Conservation (phyloP, 2,329 filamentous ascomycete species). For the Colletotrichum limetticola region DNA sequence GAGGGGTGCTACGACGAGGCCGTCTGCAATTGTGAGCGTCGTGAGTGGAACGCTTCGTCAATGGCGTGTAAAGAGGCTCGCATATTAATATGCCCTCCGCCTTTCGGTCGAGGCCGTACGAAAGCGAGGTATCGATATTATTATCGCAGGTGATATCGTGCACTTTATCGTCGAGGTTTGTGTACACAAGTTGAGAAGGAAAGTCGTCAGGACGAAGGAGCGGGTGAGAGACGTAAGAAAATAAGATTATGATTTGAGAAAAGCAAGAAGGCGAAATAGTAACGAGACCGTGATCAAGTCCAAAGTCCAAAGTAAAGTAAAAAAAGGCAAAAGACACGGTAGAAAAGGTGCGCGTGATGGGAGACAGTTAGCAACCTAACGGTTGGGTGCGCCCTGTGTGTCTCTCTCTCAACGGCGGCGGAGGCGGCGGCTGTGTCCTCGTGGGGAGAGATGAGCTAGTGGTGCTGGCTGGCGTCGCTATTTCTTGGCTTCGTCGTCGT, state of each 20-base stretch:
- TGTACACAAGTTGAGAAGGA: neutral
- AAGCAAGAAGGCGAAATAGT: neutral
- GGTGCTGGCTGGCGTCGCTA: constrained; percentile 8
- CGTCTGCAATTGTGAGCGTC: constrained; percentile 17
- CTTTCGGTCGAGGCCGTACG: constrained; percentile 17
- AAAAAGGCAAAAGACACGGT: neutral
- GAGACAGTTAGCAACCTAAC: constrained; percentile 8
- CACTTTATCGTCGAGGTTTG: neutral
- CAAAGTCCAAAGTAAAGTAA: neutral
- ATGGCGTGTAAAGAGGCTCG: constrained; percentile 26
- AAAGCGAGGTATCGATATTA: constrained; percentile 24
- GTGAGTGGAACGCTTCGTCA: constrained; percentile 27
- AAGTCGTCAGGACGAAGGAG: neutral
- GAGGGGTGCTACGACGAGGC: constrained; percentile 16
- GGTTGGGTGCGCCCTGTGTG: constrained; percentile 18
- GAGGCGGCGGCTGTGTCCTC: constrained; percentile 32
- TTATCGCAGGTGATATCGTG: neutral
- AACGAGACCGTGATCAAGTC: neutral
- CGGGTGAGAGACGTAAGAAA: constrained; percentile 7
- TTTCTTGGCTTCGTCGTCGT: constrained; percentile 2
- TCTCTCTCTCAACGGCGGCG: constrained; percentile 27
- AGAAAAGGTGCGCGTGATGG: constrained; percentile 26
- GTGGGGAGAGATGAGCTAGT: constrained; percentile 23
- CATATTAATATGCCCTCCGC: constrained; percentile 33
- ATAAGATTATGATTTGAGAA: neutral